A percentile compares a stretch with the other conserved stretches of the same genome.
Conservation (phyloP, 139 green algal species). For the Limnomonas spitsbergensis region DNA sequence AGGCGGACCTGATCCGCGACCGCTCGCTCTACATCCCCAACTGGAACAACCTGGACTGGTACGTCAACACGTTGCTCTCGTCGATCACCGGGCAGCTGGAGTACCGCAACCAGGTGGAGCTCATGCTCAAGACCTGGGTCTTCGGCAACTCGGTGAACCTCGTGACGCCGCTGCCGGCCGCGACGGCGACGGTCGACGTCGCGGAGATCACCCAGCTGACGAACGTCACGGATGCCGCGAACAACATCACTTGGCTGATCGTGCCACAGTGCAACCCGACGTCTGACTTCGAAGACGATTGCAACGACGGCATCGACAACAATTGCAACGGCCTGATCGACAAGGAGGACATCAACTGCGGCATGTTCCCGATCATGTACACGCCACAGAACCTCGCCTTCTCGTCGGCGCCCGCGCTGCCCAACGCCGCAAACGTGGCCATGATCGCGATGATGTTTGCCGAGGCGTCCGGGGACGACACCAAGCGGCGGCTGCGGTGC, state of each 20-base stretch:
- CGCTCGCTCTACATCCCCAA: slow-evolving; percentile 8
- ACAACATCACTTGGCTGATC: not conserved
- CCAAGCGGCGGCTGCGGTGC: not conserved
- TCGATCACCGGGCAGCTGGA: not conserved
- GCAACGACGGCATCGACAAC: slow-evolving; percentile 33
- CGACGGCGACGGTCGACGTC: slow-evolving; percentile 1
- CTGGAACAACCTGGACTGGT: slow-evolving; percentile 27
- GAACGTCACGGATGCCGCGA: slow-evolving; percentile 17
- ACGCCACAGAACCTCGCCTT: slow-evolving; percentile 13
- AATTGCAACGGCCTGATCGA: slow-evolving; percentile 44
- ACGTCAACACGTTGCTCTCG: not conserved
- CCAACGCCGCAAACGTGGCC: slow-evolving; percentile 16
- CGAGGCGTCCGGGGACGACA: slow-evolving; percentile 17
- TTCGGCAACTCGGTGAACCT: slow-evolving; percentile 6
- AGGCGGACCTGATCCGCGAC: not conserved
- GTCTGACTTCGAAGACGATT: slow-evolving; percentile 13
- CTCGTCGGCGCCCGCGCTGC: not conserved
- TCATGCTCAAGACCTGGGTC: slow-evolving; percentile 12
- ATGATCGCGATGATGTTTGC: slow-evolving; percentile 9
- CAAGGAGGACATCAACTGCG: slow-evolving; percentile 30
- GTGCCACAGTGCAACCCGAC: slow-evolving; percentile 3
- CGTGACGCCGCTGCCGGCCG: not conserved
- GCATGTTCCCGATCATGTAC: slow-evolving; percentile 26
- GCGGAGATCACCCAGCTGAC: not conserved
- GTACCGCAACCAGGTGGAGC: not conserved